Evolutionary conservation across 768 basidiomycete species (phyloP).

Genomic region (Hygrocybe coccinea): DNA sequence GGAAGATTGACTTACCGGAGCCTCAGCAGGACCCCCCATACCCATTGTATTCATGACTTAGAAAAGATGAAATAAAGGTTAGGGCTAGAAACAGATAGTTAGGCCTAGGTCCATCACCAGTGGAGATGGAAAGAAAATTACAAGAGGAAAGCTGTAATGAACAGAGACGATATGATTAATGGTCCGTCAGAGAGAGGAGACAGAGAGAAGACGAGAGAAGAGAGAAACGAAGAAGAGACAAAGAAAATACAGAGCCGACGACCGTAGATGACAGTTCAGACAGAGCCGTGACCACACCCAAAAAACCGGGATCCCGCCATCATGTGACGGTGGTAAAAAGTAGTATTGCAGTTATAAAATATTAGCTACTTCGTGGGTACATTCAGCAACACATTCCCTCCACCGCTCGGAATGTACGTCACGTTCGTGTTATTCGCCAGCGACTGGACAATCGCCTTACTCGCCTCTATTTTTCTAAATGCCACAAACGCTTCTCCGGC

Average conservation of each 20-base stretch:
- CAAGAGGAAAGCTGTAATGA: slow-evolving; percentile 40
- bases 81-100: slow-evolving; percentile 35
- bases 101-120: slow-evolving; percentile 7
- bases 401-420: slow-evolving; percentile 80
- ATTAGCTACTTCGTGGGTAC: slow-evolving; percentile 51
- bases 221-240: slow-evolving; percentile 24
- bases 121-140: slow-evolving; percentile 19
- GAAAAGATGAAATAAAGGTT: slow-evolving; percentile 50
- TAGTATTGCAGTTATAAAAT: not conserved
- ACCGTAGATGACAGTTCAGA: slow-evolving; percentile 29
- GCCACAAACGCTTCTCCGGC: slow-evolving; percentile 96
- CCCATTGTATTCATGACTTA: slow-evolving; percentile 75
- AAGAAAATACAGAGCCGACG: slow-evolving; percentile 42
- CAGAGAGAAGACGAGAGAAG: slow-evolving; percentile 36
- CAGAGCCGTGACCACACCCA: not conserved
- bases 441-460: slow-evolving; percentile 92
- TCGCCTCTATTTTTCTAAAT: slow-evolving; percentile 94
- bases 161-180: slow-evolving; percentile 48
- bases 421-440: slow-evolving; percentile 77
- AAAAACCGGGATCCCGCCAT: not conserved
- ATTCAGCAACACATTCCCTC: slow-evolving; percentile 77
- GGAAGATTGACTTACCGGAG: slow-evolving; percentile 54
- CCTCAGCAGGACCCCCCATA: slow-evolving; percentile 67
- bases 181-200: slow-evolving; percentile 52
- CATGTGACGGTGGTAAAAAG: not conserved